Evolutionary conservation across 2,329 filamentous ascomycete genomes (phyloP).

Genomic region (Sclerotinia subarctica): DNA sequence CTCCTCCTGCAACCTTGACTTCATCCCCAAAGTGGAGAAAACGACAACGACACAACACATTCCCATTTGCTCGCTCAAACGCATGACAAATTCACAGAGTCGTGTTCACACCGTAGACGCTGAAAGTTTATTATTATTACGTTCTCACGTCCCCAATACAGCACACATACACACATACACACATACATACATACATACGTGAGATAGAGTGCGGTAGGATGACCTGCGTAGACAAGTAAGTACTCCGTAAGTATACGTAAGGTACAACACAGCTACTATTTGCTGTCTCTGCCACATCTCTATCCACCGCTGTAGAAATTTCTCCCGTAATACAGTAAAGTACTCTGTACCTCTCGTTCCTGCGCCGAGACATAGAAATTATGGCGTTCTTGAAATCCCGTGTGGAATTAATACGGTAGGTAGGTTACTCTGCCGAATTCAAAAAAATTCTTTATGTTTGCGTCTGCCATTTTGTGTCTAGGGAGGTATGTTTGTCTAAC

Average conservation of each 20-base stretch:
- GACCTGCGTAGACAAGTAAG: neutral
- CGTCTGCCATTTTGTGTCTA: neutral
- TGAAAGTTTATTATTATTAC: neutral
- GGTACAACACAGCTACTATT: slow-evolving; percentile 14
- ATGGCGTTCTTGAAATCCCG: neutral
- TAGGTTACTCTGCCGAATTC: neutral
- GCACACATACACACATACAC: too few relatives aligned
- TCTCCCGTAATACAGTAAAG: neutral
- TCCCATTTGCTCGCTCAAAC: neutral
- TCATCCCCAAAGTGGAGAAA: neutral
- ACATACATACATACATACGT: neutral
- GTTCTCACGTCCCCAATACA: neutral
- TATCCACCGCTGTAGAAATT: neutral
- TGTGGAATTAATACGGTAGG: neutral
- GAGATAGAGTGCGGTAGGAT: neutral
- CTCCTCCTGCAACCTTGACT: neutral
- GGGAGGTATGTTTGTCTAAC: neutral
- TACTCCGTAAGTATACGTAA: slow-evolving; percentile 9
- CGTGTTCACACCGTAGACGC: slow-evolving; percentile 4
- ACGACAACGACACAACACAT: neutral
- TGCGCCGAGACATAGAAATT: slow-evolving; percentile 10
- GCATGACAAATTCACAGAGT: neutral
- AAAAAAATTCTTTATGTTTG: neutral
- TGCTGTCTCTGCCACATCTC: slow-evolving; percentile 3
- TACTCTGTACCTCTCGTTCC: slow-evolving; percentile 1